Percentiles rank a stretch among this genome's conserved stretches.
Conservation (phyloP, 2,329 filamentous ascomycete species). For the Lecanicillium sp. region DNA sequence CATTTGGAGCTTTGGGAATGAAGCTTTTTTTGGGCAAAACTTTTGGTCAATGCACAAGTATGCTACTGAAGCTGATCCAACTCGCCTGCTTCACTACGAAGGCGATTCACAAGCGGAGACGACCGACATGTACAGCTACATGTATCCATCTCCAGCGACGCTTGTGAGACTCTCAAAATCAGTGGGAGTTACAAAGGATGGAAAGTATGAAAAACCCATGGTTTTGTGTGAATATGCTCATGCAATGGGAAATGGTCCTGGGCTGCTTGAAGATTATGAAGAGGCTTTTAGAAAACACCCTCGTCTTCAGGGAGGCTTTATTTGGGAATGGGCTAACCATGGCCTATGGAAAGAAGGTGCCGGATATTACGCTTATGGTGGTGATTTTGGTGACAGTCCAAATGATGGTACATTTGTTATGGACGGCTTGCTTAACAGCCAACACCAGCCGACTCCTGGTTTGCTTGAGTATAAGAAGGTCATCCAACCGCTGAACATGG, state of each 20-base stretch:
- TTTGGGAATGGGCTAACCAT: constrained; percentile 61
- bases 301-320: constrained; percentile 56
- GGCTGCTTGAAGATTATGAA: constrained; percentile 60
- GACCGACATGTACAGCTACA: constrained; percentile 59
- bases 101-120: constrained; percentile 50
- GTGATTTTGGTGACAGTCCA: constrained; percentile 53
- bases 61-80: constrained; percentile 47
- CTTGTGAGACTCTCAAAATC: constrained; percentile 34
- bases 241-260: constrained; percentile 70
- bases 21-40: constrained; percentile 63
- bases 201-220: constrained; percentile 46
- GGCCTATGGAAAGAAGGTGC: constrained; percentile 40
- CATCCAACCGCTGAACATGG: constrained; percentile 43
- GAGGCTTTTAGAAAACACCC: constrained; percentile 52
- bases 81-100: constrained; percentile 58
- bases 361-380: constrained; percentile 50
- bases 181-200: constrained; percentile 34
- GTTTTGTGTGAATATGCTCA: constrained; percentile 50
- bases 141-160: constrained; percentile 51
- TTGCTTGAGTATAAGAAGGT: constrained; percentile 49
- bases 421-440: constrained; percentile 47
- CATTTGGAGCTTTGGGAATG: constrained; percentile 67
- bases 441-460: constrained; percentile 48
- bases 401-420: constrained; percentile 55
- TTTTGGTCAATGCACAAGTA: constrained; percentile 60